Evolutionary conservation across 2,329 filamentous ascomycete species (phyloP), one percentile per base, ranked within the genome.

Genomic region (Plectosphaerella sp.): DNA sequence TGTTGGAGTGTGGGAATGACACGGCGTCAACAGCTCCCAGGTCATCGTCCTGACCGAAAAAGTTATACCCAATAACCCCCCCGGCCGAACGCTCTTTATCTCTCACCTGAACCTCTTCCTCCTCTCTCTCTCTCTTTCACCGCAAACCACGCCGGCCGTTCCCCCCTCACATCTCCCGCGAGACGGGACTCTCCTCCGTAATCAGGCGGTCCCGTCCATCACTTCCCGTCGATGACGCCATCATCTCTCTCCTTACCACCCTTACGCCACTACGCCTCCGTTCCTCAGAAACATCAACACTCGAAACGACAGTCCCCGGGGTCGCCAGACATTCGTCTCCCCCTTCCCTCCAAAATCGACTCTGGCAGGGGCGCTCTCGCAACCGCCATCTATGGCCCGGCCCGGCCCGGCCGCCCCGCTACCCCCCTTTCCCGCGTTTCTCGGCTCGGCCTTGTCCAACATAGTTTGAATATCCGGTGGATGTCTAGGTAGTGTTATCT

Each of bases 1-100:
- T 64, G 59, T 18, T 64, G 71, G 67, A 69, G 54, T 65, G 43
- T 62, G 63, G 65, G 66, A 71, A 63, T 69, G 36, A 73, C 66
- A 75, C 65, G 72, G 73, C 63, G 65, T 72, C 63, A 73, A 12
- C 64, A 51, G 18, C 36, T 51, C 37, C 42, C n/a, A 33, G 48
- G 25, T 16, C 48, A 35, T 33, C 42, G 24, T 24, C 10, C 24
- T 47, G 16, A 16, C 33, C 45, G 45, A 47, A 47, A 33, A 47
- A 47, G 45, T 47, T 47, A 33, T 47, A 47, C 33, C 33, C 33
- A 16, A 43, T 43, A 16, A 16, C 20, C 39, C 39, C 20, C 39
- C n/a, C 39, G 39, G 39, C 39, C 39, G 20, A 24, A 33, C 16
- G 15, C 41, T 39, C 41, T 16, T 43, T 18, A 43, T 43, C n/a